phyloP scores from a whole-genome alignment of 108 stramenopile genomes.

The Cyclotella cryptica region DNA sequence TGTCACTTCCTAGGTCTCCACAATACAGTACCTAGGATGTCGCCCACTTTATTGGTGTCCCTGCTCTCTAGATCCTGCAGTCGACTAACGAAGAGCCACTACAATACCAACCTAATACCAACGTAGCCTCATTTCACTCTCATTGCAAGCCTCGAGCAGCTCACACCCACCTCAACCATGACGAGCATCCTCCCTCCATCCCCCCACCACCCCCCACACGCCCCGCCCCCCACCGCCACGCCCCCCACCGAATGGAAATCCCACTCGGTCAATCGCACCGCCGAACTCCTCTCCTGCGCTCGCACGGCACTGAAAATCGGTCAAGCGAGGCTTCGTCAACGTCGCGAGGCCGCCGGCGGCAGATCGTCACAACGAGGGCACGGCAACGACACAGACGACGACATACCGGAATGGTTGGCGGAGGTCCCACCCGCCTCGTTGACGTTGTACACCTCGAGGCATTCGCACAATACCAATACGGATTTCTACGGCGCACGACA shows the following conservation, averaged over 20 bases:
- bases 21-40: no score
- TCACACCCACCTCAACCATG: not conserved
- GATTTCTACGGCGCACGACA: not conserved
- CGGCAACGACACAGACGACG: not conserved
- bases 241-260: conserved; percentile 14
- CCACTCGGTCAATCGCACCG: conserved; percentile 73
- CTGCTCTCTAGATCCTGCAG: no score
- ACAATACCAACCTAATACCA: no score
- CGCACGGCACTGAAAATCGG: conserved; percentile 78
- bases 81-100: no score
- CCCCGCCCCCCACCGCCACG: not conserved
- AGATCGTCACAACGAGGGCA: not conserved
- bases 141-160: no score
- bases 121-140: no score
- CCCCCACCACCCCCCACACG: not conserved
- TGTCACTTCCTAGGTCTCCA: no score
- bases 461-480: not conserved
- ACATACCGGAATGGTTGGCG: conserved; percentile 45
- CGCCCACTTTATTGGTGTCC: no score
- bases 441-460: conserved; percentile 29
- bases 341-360: conserved; percentile 18
- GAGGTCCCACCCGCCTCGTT: conserved; percentile 40
- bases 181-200: conserved; percentile 2
- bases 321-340: conserved; percentile 49
- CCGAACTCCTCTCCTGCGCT: conserved; percentile 79